phyloP scores from a whole-genome alignment of 768 basidiomycete species.

The Lentinus brumalis region DNA sequence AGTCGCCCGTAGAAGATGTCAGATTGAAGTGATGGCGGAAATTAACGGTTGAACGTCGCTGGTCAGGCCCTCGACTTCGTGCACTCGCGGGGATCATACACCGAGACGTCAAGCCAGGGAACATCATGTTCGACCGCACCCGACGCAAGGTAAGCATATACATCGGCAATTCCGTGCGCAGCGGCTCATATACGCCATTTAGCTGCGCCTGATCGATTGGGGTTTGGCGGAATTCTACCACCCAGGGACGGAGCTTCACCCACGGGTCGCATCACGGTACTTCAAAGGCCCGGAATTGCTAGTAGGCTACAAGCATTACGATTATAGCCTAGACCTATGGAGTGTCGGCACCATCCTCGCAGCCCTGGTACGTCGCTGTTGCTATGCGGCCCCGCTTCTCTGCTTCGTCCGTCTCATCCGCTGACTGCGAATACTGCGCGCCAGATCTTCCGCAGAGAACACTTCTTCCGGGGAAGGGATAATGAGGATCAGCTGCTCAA shows the following conservation, averaged over 20 bases:
- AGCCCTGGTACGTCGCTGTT: slow-evolving; percentile 69
- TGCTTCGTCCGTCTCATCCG: not conserved
- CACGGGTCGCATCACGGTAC: slow-evolving; percentile 94
- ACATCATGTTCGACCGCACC: slow-evolving; percentile 98
- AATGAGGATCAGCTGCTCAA: slow-evolving; percentile 98
- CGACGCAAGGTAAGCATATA: slow-evolving; percentile 72
- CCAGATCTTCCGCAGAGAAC: slow-evolving; percentile 97
- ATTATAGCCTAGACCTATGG: slow-evolving; percentile 98
- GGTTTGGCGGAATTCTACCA: slow-evolving; percentile 99
- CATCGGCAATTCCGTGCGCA: not conserved
- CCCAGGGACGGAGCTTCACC: slow-evolving; percentile 95
- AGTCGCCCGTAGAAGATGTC: not conserved
- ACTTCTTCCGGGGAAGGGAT: slow-evolving; percentile 99
- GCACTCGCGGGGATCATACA: slow-evolving; percentile 98
- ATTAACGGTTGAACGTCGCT: not conserved
- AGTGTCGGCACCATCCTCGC: slow-evolving; percentile 99
- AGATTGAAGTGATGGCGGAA: no score
- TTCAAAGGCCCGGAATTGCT: slow-evolving; percentile 97
- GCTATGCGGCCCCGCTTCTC: not conserved
- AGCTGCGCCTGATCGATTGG: slow-evolving; percentile 98
- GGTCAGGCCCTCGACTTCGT: slow-evolving; percentile 87
- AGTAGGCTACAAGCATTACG: slow-evolving; percentile 96
- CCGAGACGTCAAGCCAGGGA: slow-evolving; percentile 96
- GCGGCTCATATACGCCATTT: slow-evolving; percentile 8
- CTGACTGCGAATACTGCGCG: not conserved